These are phyloP conservation scores for Ensete glaucum DNA, from an alignment of 176 grass and related monocot genomes.

Conservation along the genomic window DNA sequence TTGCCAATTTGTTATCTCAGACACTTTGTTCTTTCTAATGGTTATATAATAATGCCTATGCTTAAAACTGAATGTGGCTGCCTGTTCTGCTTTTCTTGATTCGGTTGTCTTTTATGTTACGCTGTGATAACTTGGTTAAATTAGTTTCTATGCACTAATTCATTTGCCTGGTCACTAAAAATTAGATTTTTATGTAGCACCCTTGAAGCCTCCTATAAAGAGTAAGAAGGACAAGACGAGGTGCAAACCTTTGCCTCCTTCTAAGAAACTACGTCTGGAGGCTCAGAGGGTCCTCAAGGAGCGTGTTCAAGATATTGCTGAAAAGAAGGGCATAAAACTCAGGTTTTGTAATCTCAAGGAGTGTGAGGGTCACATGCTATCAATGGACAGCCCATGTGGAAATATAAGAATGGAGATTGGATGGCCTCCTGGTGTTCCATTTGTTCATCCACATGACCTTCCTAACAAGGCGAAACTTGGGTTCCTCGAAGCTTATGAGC, in stretches of 20 bases:
- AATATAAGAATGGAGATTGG: slow-evolving; percentile 57
- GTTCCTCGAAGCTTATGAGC: slow-evolving; percentile 90
- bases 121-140: not conserved
- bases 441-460: slow-evolving; percentile 97
- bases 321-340: slow-evolving; percentile 78
- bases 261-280: slow-evolving; percentile 77
- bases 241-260: slow-evolving; percentile 69
- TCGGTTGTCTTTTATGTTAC: not conserved
- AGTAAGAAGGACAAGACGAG: slow-evolving; percentile 47
- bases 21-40: not conserved
- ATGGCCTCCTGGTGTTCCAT: slow-evolving; percentile 82
- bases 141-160: slow-evolving; percentile 5
- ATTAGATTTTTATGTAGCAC: slow-evolving; percentile 29
- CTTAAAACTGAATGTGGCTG: not conserved
- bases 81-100: not conserved
- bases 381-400: slow-evolving; percentile 41
- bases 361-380: slow-evolving; percentile 58
- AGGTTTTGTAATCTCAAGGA: slow-evolving; percentile 76
- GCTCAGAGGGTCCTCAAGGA: slow-evolving; percentile 91
- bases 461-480: slow-evolving; percentile 85
- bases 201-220: slow-evolving; percentile 36
- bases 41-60: not conserved
- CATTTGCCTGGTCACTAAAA: slow-evolving; percentile 3
- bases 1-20: not conserved
- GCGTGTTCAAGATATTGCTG: slow-evolving; percentile 79